Percentiles rank a stretch among this genome's conserved stretches.
Conservation (phyloP, 768 basidiomycete genomes). For the Ephemerocybe angulata region DNA sequence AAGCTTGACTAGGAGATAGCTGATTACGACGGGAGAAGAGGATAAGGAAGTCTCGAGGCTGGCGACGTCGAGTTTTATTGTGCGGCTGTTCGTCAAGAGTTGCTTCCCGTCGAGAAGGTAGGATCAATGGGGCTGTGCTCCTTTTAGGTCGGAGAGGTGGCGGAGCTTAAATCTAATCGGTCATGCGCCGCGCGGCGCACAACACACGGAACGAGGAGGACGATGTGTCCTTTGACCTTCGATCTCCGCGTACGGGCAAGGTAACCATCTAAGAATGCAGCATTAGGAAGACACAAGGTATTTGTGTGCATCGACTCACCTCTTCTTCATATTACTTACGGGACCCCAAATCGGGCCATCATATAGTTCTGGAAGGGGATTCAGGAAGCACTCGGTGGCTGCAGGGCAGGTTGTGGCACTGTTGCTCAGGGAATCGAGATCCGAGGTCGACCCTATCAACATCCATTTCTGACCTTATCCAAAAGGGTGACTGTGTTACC, state of each 20-base stretch:
- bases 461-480: not conserved
- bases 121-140: not conserved
- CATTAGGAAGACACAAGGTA: no score
- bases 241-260: not conserved
- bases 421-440: conserved; percentile 3
- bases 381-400: not conserved
- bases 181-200: not conserved
- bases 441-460: conserved; percentile 7
- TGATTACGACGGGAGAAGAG: conserved; percentile 4
- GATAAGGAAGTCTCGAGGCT: not conserved
- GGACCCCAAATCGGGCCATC: conserved; percentile 1
- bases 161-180: not conserved
- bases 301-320: no score
- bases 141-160: not conserved
- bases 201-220: not conserved
- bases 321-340: no score
- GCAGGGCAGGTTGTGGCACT: not conserved
- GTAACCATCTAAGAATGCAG: no score
- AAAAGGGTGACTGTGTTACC: not conserved
- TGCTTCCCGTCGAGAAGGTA: not conserved
- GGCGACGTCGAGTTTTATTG: not conserved
- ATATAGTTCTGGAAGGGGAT: not conserved
- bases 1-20: not conserved
- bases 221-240: no score
- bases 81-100: not conserved